phyloP scores from a whole-genome alignment of 2,329 filamentous ascomycete species.

The Ophiostoma ulmi region DNA sequence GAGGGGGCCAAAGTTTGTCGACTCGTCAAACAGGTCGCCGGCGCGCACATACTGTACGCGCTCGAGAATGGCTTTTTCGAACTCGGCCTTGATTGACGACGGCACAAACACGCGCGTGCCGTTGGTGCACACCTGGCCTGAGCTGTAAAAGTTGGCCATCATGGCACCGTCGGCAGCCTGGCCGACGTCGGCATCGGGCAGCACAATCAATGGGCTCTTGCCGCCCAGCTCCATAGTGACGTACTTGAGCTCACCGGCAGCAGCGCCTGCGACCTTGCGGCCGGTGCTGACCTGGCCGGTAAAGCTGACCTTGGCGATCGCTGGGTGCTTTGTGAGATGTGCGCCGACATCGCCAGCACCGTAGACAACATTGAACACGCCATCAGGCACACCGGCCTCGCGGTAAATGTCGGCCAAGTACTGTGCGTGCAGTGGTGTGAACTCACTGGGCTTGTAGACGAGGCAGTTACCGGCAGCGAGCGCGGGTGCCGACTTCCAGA shows the following conservation, averaged over 20 bases:
- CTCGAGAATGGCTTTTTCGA: slow-evolving; percentile 47
- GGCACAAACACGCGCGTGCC: slow-evolving; percentile 84
- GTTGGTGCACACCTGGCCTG: slow-evolving; percentile 89
- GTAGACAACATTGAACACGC: slow-evolving; percentile 41
- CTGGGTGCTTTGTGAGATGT: slow-evolving; percentile 26
- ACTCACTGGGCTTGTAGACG: slow-evolving; percentile 43
- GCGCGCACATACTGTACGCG: slow-evolving; percentile 67
- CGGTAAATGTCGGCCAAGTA: slow-evolving; percentile 37
- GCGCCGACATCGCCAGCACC: slow-evolving; percentile 37
- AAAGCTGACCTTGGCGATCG: slow-evolving; percentile 62
- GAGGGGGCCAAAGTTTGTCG: slow-evolving; percentile 79
- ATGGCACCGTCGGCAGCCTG: slow-evolving; percentile 83
- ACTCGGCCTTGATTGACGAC: slow-evolving; percentile 51
- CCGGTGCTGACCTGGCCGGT: slow-evolving; percentile 65
- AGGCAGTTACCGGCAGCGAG: slow-evolving; percentile 43
- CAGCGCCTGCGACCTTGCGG: slow-evolving; percentile 56
- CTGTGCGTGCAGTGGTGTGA: slow-evolving; percentile 38
- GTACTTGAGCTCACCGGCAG: slow-evolving; percentile 58
- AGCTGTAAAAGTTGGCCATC: slow-evolving; percentile 91
- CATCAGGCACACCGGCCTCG: slow-evolving; percentile 42
- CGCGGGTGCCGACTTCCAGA: slow-evolving; percentile 40
- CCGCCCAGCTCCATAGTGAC: slow-evolving; percentile 68
- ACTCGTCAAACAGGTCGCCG: slow-evolving; percentile 64
- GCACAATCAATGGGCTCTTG: slow-evolving; percentile 61
- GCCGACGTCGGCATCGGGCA: slow-evolving; percentile 73